A percentile compares a stretch with the other conserved stretches of the same genome.
These are phyloP conservation scores for Nakaseomyces nivariensis DNA, from an alignment of 1,139 yeast genomes.

Conservation along the genomic window DNA sequence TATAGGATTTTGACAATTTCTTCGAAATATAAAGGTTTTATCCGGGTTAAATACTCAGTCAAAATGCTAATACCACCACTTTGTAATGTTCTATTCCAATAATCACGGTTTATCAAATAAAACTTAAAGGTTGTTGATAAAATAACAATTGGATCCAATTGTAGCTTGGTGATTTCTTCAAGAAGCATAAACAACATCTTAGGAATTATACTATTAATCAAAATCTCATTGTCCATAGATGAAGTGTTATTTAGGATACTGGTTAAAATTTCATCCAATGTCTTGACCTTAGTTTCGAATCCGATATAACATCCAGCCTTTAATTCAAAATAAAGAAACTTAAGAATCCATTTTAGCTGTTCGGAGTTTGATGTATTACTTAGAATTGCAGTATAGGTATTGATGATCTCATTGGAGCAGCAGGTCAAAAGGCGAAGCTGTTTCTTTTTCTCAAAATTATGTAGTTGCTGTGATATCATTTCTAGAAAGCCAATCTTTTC, in stretches of 20 bases:
- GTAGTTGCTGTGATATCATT: conserved; percentile 36
- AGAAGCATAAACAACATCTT: conserved; percentile 58
- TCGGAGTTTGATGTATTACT: conserved; percentile 34
- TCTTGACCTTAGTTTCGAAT: conserved; percentile 11
- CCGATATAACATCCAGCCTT: background rate
- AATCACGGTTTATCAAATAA: conserved; percentile 40
- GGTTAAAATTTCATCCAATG: background rate
- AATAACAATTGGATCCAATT: conserved; percentile 38
- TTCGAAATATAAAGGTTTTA: conserved; percentile 28
- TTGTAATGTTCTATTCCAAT: conserved; percentile 41
- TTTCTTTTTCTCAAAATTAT: background rate
- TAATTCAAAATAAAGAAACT: conserved; percentile 32
- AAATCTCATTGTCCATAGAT: conserved; percentile 7
- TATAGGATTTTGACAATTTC: conserved; percentile 18
- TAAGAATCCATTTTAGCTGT: conserved; percentile 33
- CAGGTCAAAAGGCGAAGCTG: background rate
- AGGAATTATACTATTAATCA: conserved; percentile 49
- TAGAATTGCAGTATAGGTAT: conserved; percentile 24
- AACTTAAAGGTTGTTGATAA: conserved; percentile 43
- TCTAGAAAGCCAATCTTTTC: conserved; percentile 45
- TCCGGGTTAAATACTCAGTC: conserved; percentile 31
- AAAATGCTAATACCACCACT: conserved; percentile 48
- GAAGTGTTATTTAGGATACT: background rate
- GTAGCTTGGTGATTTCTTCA: conserved; percentile 29
- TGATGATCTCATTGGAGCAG: background rate